phyloP scores from a whole-genome alignment of 2,329 filamentous ascomycete species.

The Epichloe festucae region DNA sequence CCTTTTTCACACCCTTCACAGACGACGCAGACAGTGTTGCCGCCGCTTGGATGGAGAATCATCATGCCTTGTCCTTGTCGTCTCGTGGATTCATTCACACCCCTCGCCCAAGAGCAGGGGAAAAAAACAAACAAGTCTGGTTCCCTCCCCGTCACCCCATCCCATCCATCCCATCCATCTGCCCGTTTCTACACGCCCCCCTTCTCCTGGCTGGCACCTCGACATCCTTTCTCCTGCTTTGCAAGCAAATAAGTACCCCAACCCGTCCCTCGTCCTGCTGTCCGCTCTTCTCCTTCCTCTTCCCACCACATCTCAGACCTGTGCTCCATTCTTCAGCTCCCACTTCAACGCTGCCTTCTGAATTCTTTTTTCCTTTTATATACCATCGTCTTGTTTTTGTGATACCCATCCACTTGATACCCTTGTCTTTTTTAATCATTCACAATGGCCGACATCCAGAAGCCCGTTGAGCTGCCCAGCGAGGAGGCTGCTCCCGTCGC shows the following conservation, averaged over 20 bases:
- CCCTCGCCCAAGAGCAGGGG: neutral
- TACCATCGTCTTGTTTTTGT: conserved; percentile 32
- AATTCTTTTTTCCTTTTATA: conserved; percentile 24
- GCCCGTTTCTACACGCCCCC: conserved; percentile 4
- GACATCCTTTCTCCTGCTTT: conserved; percentile 7
- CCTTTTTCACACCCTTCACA: neutral
- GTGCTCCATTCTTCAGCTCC: conserved; percentile 13
- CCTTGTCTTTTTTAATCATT: conserved; percentile 22
- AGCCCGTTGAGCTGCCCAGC: conserved; percentile 39
- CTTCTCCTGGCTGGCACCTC: conserved; percentile 7
- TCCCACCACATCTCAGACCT: conserved; percentile 21
- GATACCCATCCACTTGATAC: conserved; percentile 36
- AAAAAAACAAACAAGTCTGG: neutral
- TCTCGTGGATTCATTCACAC: neutral
- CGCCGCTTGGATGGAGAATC: neutral
- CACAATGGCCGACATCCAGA: conserved; percentile 63
- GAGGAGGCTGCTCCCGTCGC: conserved; percentile 36
- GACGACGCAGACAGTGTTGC: neutral
- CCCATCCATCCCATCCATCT: neutral
- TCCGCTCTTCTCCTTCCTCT: conserved; percentile 16
- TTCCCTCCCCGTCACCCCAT: neutral
- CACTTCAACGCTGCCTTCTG: conserved; percentile 20
- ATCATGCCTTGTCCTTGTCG: neutral
- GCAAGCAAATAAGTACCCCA: conserved; percentile 30
- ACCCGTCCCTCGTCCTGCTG: conserved; percentile 17